phyloP scores from a whole-genome alignment of 305 asterid species.

The Fraxinus greggii region DNA sequence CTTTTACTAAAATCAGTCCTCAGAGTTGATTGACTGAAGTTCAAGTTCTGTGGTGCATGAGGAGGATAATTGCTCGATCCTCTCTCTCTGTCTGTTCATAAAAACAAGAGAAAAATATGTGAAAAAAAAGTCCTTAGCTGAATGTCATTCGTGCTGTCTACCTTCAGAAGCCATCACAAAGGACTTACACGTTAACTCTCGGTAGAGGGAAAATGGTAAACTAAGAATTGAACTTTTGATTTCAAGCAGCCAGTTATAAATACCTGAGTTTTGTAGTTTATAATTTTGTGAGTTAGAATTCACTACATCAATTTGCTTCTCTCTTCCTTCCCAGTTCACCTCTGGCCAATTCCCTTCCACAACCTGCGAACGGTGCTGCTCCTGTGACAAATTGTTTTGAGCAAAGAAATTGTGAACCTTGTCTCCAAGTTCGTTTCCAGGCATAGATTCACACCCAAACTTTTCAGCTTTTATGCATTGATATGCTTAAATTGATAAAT shows the following conservation, averaged over 20 bases:
- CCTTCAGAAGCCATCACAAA: neutral
- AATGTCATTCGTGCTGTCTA: constrained; percentile 1
- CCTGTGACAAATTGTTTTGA: constrained; percentile 67
- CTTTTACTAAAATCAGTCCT: constrained; percentile 56
- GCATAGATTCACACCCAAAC: constrained; percentile 64
- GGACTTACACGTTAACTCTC: neutral
- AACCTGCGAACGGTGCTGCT: constrained; percentile 55
- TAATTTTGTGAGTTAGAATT: constrained; percentile 45
- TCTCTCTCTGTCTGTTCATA: constrained; percentile 59
- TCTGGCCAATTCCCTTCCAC: constrained; percentile 61
- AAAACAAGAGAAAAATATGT: constrained; percentile 24
- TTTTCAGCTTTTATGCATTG: constrained; percentile 21
- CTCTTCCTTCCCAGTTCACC: constrained; percentile 64
- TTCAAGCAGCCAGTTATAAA: constrained; percentile 17
- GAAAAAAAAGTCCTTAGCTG: neutral
- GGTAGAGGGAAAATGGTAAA: neutral
- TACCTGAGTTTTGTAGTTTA: constrained; percentile 58
- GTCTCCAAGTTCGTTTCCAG: constrained; percentile 93
- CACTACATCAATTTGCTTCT: constrained; percentile 39
- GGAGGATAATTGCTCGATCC: constrained; percentile 51
- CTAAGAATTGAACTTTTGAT: neutral
- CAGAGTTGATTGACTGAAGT: constrained; percentile 47
- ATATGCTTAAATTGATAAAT: constrained; percentile 13
- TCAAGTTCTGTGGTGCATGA: constrained; percentile 55
- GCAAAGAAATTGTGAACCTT: constrained; percentile 97